Conservation (phyloP, 305 asterid species). For the Solanum chacoense region DNA sequence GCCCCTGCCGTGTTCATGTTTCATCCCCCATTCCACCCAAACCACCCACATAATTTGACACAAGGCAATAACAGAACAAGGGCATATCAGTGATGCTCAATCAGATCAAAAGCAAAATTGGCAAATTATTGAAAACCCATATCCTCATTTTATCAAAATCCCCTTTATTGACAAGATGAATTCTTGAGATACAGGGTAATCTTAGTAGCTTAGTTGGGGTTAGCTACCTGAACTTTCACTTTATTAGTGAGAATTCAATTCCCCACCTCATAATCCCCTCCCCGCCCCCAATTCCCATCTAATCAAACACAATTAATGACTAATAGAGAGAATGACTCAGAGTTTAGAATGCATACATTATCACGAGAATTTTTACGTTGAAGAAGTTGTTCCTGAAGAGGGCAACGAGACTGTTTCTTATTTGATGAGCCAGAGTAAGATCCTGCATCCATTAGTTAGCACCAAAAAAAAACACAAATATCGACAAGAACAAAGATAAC, state of each 20-base stretch:
- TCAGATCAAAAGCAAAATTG: neutral
- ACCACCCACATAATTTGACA: neutral
- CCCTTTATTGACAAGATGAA: neutral
- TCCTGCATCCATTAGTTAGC: conserved; percentile 71
- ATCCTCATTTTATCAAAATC: neutral
- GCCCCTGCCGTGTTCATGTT: neutral
- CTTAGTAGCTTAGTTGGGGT: neutral
- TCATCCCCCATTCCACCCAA: neutral
- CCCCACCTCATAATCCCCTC: neutral
- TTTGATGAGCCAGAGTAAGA: conserved; percentile 37
- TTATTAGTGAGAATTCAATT: neutral
- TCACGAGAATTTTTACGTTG: conserved; percentile 53
- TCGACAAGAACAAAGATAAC: conserved; percentile 4
- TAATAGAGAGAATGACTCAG: neutral
- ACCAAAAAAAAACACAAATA: neutral
- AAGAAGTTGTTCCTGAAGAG: conserved; percentile 61
- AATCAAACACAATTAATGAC: neutral
- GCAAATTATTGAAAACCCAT: neutral
- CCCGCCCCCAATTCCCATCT: neutral
- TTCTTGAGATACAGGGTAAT: neutral
- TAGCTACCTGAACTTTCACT: neutral
- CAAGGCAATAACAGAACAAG: neutral
- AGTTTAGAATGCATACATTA: conserved; percentile 31
- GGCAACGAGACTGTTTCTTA: conserved; percentile 45
- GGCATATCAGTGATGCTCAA: neutral